Base-by-base conservation (phyloP, 768 basidiomycete genomes). In the Boletus speciosus region DNA sequence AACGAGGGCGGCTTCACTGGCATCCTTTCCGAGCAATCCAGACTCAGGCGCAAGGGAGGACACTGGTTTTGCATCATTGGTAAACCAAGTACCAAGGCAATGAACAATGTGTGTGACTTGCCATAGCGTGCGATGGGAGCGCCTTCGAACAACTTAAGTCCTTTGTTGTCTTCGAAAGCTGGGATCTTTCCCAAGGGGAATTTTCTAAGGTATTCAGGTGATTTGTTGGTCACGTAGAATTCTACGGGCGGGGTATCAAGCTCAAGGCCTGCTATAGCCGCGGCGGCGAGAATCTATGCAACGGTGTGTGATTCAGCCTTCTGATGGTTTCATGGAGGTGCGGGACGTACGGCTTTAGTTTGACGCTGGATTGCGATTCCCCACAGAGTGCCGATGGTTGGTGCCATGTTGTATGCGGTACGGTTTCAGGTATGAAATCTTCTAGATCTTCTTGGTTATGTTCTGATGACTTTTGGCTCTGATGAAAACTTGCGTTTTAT, bases 161-260 rank as follows among this genome's bases (percentile, higher is more conserved):
- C 69, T 4, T 59, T 38, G 21, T 39, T 44, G 42, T 55, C 51
- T 25, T 71, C 69, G 31, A 70, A 69, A 0, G 61, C 59, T 6
- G 68, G 68, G 0, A 69, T 6, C 48, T 67, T 69, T 25, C 69
- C 68, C 10, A 71, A 0, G 2, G 67, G 67, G 37, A 69, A 71
- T 47, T 71, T 69, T 4, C 38, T 32, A 21, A 71, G 59, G 54
- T 51, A 69, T 56, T 71, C 69, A 6, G 67, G 59, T 3, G 67
- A 39, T 46, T 47, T 56, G 43, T 61, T 67, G n/a, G 60, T 69
- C 39, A 65, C 69, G 0, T 11, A 37, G 40, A 61, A 66, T 21
- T 69, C 63, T 4, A 70, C 47, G 3, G 47, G 36, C 16, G 65
- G 61, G 0, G 37, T 56, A 21, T 71, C 67, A 1, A 71, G 27